These are phyloP conservation scores for Sanguinoderma infundibulare DNA, from an alignment of 1,284 basidiomycete species.

Conservation along the genomic window DNA sequence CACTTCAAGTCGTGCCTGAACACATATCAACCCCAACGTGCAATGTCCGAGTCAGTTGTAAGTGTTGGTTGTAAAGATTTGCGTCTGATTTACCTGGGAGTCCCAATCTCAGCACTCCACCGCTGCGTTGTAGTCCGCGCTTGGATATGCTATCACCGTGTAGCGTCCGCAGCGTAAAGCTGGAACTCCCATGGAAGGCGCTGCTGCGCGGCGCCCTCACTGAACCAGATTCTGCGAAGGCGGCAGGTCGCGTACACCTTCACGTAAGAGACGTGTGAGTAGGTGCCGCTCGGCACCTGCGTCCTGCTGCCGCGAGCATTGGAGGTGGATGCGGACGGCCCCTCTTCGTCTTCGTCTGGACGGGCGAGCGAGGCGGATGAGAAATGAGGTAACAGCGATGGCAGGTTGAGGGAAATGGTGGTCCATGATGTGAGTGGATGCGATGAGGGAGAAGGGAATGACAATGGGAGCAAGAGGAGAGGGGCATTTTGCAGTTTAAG, in stretches of 20 bases:
- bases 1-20: too few relatives aligned
- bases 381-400: slow-evolving; percentile 67
- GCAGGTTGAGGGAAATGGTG: slow-evolving; percentile 66
- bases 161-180: slow-evolving; percentile 41
- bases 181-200: slow-evolving; percentile 75
- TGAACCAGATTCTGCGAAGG: slow-evolving; percentile 81
- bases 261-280: slow-evolving; percentile 71
- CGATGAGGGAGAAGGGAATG: slow-evolving; percentile 59
- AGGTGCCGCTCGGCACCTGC: slow-evolving; percentile 58
- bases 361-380: slow-evolving; percentile 47
- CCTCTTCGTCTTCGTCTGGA: slow-evolving; percentile 32
- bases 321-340: not conserved
- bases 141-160: not conserved
- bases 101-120: too few relatives aligned
- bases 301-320: not conserved
- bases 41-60: too few relatives aligned
- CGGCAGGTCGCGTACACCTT: slow-evolving; percentile 85
- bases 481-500: slow-evolving; percentile 47
- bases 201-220: slow-evolving; percentile 55
- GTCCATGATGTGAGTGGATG: slow-evolving; percentile 74
- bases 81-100: too few relatives aligned
- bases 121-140: too few relatives aligned
- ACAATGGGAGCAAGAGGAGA: slow-evolving; percentile 76
- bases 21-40: too few relatives aligned
- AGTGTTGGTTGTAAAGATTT: too few relatives aligned